These are phyloP conservation scores for Prunus davidiana DNA, from an alignment of 306 rosid species.

Conservation along the genomic window DNA sequence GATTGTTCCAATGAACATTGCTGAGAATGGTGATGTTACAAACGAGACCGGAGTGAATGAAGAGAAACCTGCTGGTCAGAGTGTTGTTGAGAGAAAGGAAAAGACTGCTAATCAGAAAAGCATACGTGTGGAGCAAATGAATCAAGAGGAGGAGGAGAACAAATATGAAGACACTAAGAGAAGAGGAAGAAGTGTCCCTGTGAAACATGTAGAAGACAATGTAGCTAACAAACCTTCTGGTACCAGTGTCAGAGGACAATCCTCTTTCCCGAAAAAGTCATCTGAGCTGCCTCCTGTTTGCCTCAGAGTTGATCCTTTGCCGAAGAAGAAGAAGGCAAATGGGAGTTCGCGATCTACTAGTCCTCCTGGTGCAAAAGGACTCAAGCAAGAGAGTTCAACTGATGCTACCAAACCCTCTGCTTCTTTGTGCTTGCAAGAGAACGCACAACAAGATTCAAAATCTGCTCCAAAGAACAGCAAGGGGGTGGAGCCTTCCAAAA, in stretches of 20 bases:
- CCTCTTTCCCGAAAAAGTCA: conserved; percentile 38
- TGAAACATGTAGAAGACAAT: conserved; percentile 24
- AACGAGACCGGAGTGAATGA: not conserved
- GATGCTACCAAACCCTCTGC: conserved; percentile 10
- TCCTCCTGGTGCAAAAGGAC: conserved; percentile 40
- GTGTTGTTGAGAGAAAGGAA: conserved; percentile 4
- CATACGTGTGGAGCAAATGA: conserved; percentile 47
- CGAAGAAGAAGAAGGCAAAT: conserved; percentile 45
- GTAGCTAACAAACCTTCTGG: conserved; percentile 18
- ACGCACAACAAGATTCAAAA: not conserved
- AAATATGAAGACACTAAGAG: conserved; percentile 15
- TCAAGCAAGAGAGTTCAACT: not conserved
- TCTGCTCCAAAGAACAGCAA: conserved; percentile 8
- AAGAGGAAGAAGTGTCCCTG: conserved; percentile 20
- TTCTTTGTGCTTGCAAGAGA: conserved; percentile 10
- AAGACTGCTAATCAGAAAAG: conserved; percentile 12
- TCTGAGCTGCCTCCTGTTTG: conserved; percentile 76
- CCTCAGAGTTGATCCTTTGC: conserved; percentile 74
- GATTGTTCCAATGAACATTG: conserved; percentile 21
- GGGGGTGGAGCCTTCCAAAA: conserved; percentile 9
- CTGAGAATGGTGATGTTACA: not conserved
- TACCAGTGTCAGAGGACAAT: conserved; percentile 10
- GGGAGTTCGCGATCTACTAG: conserved; percentile 52
- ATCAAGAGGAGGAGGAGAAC: conserved; percentile 22
- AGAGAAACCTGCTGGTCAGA: not conserved